These are phyloP conservation scores for Pseudonitzschia pungens DNA, from an alignment of 108 stramenopile species.

Conservation along the genomic window DNA sequence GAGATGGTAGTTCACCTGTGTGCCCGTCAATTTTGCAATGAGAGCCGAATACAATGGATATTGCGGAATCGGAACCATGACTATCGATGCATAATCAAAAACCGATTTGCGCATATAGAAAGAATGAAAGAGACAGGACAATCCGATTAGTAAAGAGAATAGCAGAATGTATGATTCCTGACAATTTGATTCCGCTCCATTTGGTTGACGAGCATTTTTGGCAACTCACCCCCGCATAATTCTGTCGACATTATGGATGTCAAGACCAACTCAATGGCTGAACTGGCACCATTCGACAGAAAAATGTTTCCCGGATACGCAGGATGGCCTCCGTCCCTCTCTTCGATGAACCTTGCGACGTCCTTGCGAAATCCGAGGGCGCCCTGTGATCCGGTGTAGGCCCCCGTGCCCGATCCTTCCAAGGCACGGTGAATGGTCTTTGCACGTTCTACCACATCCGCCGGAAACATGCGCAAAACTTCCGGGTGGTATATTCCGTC, in stretches of 20 bases:
- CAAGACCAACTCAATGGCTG: constrained; percentile 82
- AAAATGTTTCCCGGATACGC: constrained; percentile 81
- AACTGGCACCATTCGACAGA: constrained; percentile 92
- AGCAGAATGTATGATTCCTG: no score
- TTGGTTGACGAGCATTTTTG: no score
- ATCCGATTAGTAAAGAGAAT: no score
- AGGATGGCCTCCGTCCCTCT: constrained; percentile 63
- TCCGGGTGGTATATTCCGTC: constrained; percentile 72
- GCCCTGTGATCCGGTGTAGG: constrained; percentile 88
- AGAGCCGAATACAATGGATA: constrained; percentile 96
- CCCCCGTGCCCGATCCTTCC: constrained; percentile 69
- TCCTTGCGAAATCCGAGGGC: constrained; percentile 61
- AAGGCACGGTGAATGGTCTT: constrained; percentile 50
- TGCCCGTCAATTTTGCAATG: constrained; percentile 82
- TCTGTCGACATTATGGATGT: constrained; percentile 63
- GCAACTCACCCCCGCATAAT: constrained; percentile 10
- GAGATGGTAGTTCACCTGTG: constrained; percentile 88
- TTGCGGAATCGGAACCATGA: constrained; percentile 97
- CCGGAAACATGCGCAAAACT: constrained; percentile 54
- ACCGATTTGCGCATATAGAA: background rate
- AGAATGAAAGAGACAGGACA: background rate
- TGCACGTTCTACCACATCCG: constrained; percentile 69
- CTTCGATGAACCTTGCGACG: constrained; percentile 81
- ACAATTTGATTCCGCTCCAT: no score
- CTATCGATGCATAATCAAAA: background rate